A percentile compares a stretch with the other conserved stretches of the same genome.
Evolutionary conservation across 768 basidiomycete genomes (phyloP).

Genomic region (Dacryopinax primogenitus): DNA sequence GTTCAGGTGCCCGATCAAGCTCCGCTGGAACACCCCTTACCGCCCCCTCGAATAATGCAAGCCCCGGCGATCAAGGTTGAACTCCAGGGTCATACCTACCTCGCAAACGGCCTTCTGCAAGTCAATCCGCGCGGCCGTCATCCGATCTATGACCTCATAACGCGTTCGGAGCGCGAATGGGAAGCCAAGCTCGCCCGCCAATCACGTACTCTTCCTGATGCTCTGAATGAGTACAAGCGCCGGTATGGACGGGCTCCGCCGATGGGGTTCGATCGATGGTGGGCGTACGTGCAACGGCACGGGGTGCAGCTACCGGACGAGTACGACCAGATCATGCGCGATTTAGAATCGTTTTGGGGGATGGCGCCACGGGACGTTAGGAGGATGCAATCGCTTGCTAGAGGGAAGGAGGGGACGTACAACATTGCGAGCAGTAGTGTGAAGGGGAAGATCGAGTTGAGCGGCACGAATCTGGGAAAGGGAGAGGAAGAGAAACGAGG

Average conservation of each 20-base stretch:
- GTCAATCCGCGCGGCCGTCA: constrained; percentile 31
- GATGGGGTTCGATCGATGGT: constrained; percentile 38
- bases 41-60: neutral
- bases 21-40: neutral
- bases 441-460: neutral
- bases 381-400: neutral
- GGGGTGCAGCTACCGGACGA: constrained; percentile 42
- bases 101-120: constrained; percentile 28
- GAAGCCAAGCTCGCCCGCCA: constrained; percentile 25
- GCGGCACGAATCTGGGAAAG: neutral
- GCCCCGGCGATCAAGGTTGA: neutral
- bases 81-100: constrained; percentile 18
- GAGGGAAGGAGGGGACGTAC: neutral
- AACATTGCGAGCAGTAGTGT: neutral
- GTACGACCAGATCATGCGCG: constrained; percentile 39
- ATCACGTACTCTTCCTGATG: constrained; percentile 30
- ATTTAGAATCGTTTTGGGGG: constrained; percentile 33
- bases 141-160: constrained; percentile 37
- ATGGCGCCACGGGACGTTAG: neutral
- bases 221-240: constrained; percentile 30
- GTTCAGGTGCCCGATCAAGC: no score
- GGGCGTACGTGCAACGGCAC: constrained; percentile 35
- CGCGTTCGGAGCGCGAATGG: constrained; percentile 32
- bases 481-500: neutral
- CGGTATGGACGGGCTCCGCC: constrained; percentile 31